Evolutionary conservation across 345 rosid species (phyloP).

Genomic region (Dovyalis caffra): DNA sequence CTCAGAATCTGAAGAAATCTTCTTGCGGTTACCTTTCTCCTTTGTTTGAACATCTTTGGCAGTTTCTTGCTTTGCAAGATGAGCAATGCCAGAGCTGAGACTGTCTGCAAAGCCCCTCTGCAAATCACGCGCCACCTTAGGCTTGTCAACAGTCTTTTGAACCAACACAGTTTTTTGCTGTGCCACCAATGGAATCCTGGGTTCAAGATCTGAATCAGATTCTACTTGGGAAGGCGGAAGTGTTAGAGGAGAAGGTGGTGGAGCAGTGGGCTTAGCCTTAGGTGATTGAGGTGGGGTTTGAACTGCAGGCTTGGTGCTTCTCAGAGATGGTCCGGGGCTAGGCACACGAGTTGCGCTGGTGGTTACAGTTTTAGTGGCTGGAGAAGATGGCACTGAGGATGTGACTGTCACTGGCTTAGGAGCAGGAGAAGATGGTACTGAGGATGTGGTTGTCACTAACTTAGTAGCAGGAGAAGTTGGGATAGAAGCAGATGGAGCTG

Average conservation of each 20-base stretch:
- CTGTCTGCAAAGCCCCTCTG: conserved; percentile 14
- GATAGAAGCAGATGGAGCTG: conserved; percentile 6
- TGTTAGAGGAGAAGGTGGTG: conserved; percentile 66
- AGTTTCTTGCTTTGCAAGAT: conserved; percentile 18
- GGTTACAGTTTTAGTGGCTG: neutral
- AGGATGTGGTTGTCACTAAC: conserved; percentile 4
- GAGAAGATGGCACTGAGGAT: conserved; percentile 9
- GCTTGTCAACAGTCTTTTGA: conserved; percentile 43
- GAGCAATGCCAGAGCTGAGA: conserved; percentile 19
- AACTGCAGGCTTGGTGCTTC: conserved; percentile 20
- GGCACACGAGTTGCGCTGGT: neutral
- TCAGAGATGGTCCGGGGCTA: conserved; percentile 24
- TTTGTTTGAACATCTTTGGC: conserved; percentile 11
- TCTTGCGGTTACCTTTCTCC: conserved; percentile 34
- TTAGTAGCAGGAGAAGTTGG: conserved; percentile 8
- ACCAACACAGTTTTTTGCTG: conserved; percentile 68
- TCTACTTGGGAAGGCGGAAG: conserved; percentile 69
- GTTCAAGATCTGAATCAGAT: conserved; percentile 32
- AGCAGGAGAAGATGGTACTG: conserved; percentile 39
- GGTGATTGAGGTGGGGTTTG: conserved; percentile 46
- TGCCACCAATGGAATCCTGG: conserved; percentile 44
- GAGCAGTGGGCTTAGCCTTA: conserved; percentile 35
- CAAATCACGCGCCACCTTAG: conserved; percentile 20
- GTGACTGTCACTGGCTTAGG: conserved; percentile 18
- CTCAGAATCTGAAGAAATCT: conserved; percentile 41